These are phyloP conservation scores for Phaseolus coccineus DNA, from an alignment of 331 rosid species.

Conservation along the genomic window DNA sequence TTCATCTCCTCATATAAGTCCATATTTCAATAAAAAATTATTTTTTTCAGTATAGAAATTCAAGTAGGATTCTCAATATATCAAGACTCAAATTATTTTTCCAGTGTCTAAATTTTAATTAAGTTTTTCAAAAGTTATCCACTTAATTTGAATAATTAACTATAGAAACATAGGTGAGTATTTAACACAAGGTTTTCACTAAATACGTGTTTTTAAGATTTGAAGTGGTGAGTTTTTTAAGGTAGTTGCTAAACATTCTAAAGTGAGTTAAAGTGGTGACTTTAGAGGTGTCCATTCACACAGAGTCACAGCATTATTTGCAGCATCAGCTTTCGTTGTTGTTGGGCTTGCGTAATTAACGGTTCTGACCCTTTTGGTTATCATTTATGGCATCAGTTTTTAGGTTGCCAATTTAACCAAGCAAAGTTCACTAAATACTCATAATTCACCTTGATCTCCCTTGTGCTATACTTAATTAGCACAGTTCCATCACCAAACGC, in stretches of 20 bases:
- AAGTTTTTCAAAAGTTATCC: too few relatives aligned
- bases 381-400: constrained; percentile 10
- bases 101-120: too few relatives aligned
- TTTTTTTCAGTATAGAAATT: too few relatives aligned
- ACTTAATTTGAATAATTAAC: too few relatives aligned
- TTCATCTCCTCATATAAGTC: too few relatives aligned
- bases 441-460: background rate
- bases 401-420: background rate
- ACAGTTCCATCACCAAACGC: constrained; percentile 4
- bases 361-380: background rate
- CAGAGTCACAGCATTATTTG: background rate
- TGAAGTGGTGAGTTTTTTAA: background rate
- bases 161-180: too few relatives aligned
- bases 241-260: background rate
- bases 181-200: too few relatives aligned
- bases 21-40: too few relatives aligned
- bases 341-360: background rate
- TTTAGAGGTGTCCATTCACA: background rate
- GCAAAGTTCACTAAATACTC: constrained; percentile 15
- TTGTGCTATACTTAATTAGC: constrained; percentile 6
- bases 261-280: too few relatives aligned
- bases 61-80: too few relatives aligned
- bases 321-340: background rate
- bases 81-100: too few relatives aligned
- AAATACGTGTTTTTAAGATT: too few relatives aligned